Evolutionary conservation across 2,329 filamentous ascomycete genomes (phyloP).

Genomic region (Talaromyces marneffei): DNA sequence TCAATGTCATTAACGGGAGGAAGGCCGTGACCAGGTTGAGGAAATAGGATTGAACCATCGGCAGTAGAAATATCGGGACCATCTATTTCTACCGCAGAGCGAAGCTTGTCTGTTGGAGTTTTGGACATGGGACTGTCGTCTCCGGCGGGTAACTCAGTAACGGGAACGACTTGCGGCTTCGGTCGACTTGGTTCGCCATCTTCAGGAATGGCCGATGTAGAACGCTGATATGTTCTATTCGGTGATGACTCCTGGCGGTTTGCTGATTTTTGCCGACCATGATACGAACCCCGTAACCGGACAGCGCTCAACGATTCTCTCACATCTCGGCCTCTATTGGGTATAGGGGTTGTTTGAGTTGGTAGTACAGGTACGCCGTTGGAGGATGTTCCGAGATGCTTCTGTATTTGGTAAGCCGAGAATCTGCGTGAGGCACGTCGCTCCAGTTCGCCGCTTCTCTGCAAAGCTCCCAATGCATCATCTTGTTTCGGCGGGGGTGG

Average conservation of each 20-base stretch:
- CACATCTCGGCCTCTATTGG: slow-evolving; percentile 69
- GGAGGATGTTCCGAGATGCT: slow-evolving; percentile 74
- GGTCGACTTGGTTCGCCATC: slow-evolving; percentile 45
- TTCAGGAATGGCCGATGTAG: slow-evolving; percentile 55
- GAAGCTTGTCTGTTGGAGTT: slow-evolving; percentile 62
- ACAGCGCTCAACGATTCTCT: slow-evolving; percentile 77
- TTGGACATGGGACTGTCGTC: slow-evolving; percentile 46
- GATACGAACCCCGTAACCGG: slow-evolving; percentile 52
- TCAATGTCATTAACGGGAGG: slow-evolving; percentile 33
- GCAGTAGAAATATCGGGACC: slow-evolving; percentile 35
- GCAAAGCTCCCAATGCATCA: slow-evolving; percentile 83
- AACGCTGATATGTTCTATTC: slow-evolving; percentile 43
- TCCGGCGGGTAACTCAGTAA: slow-evolving; percentile 18
- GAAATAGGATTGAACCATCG: slow-evolving; percentile 56
- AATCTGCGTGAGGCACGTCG: slow-evolving; percentile 87
- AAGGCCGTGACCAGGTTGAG: slow-evolving; percentile 33
- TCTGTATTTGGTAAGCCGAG: slow-evolving; percentile 94
- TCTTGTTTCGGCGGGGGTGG: slow-evolving; percentile 79
- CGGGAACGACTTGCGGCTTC: slow-evolving; percentile 30
- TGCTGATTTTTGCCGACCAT: slow-evolving; percentile 48
- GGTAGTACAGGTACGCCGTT: slow-evolving; percentile 84
- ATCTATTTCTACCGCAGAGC: slow-evolving; percentile 32
- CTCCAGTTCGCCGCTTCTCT: slow-evolving; percentile 87
- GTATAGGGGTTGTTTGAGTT: slow-evolving; percentile 45
- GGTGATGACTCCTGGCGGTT: slow-evolving; percentile 57